Evolutionary conservation across 2,329 filamentous ascomycete genomes (phyloP).

Genomic region (Geoglossum cookeanum): DNA sequence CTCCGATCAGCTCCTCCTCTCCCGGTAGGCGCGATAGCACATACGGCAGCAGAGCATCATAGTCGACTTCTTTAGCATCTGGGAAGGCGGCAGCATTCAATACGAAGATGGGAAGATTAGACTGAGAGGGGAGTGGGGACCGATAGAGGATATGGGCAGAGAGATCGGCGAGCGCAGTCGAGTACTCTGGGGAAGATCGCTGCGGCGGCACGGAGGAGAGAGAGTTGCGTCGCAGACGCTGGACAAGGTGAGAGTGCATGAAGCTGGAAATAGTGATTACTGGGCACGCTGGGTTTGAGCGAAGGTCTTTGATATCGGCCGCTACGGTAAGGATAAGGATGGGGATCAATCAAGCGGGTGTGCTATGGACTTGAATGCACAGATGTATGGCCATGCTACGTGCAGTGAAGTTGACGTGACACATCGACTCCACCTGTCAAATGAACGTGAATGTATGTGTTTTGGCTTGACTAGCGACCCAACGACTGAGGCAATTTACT

Average conservation of each 20-base stretch:
- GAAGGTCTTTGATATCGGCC: background rate
- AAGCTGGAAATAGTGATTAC: background rate
- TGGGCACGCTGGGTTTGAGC: background rate
- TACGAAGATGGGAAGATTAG: slow-evolving; percentile 31
- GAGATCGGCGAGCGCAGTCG: slow-evolving; percentile 26
- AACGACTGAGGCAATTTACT: background rate
- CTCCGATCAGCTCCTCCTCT: slow-evolving; percentile 34
- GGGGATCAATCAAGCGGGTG: background rate
- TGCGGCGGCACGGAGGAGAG: slow-evolving; percentile 28
- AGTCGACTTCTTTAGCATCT: slow-evolving; percentile 33
- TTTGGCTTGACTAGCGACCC: background rate
- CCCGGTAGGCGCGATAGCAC: slow-evolving; percentile 33
- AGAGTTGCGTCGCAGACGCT: slow-evolving; percentile 21
- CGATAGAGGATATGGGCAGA: slow-evolving; percentile 35
- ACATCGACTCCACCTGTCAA: background rate
- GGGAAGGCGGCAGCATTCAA: slow-evolving; percentile 38
- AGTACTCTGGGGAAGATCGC: slow-evolving; percentile 27
- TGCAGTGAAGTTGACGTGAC: background rate
- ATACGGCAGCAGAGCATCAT: slow-evolving; percentile 34
- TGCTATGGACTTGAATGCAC: background rate
- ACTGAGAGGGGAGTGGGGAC: slow-evolving; percentile 29
- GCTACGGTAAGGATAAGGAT: background rate
- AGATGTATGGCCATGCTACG: background rate
- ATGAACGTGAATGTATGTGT: background rate
- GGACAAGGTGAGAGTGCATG: slow-evolving; percentile 10